Base-by-base conservation (phyloP, 2,329 filamentous ascomycete species). In the Aspergillus quadrilineatus region DNA sequence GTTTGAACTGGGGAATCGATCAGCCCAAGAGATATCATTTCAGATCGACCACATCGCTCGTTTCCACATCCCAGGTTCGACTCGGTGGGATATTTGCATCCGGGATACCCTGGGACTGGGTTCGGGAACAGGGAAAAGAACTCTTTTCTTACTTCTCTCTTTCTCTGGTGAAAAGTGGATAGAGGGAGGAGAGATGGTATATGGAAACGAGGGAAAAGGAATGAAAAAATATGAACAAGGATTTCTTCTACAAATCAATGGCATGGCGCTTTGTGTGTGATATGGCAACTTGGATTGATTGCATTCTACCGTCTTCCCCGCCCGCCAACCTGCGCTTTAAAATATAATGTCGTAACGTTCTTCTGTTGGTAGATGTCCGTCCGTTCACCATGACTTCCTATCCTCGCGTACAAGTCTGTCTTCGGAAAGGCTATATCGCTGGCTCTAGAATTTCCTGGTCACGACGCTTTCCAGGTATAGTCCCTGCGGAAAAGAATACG, bases 1-100 rank as follows among this genome's bases (percentile, higher is more conserved):
- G 69, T 72, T 71, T 64, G 62, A 61, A 59, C 60, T 66, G 62
- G 60, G 64, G 60, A 66, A 67, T 69, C 62, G 61, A 66, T 64
- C 60, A 63, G 60, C 63, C 43, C 67, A 65, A 63, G 60, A 61
- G 65, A 56, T 59, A 58, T 57, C 45, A 66, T 63, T 57, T 60
- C 63, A 64, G 65, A 63, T 69, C 67, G 66, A 65, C 64, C 61
- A 60, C 47, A 39, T 58, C 60, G 59, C 56, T 64, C 63, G 62
- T 62, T 63, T 69, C 63, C 56, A 42, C 53, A 57, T 58, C 55
- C 58, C 59, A 53, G 61, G 57, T 60, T 57, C 57, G 61, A 50
- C 58, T 65, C 56, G 62, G 50, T 65, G 60, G 62, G 53, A 48
- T 63, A 57, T 59, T 59, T 58, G 59, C 50, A 53, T 64, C 58